These are phyloP conservation scores for Aspergillus sp. DNA, from an alignment of 2,329 filamentous ascomycete genomes.

Conservation along the genomic window DNA sequence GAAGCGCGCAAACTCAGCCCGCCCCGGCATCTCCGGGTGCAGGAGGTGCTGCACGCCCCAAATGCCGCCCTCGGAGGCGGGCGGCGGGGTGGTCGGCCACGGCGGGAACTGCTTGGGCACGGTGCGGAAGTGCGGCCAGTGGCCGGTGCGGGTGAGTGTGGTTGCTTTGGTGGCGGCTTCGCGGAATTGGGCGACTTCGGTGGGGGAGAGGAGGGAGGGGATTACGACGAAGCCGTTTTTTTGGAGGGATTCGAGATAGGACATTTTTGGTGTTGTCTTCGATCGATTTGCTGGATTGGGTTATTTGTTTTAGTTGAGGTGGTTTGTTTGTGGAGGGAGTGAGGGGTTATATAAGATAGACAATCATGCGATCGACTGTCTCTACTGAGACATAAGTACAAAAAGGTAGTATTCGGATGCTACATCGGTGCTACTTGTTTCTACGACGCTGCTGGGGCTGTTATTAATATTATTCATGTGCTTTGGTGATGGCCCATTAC, in stretches of 20 bases:
- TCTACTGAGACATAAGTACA: no score
- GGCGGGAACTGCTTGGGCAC: slow-evolving; percentile 89
- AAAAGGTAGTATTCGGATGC: no score
- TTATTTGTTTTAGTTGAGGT: neutral
- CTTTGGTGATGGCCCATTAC: no score
- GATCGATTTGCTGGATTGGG: neutral
- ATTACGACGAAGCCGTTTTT: slow-evolving; percentile 74
- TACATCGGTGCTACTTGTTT: no score
- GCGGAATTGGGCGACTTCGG: slow-evolving; percentile 59
- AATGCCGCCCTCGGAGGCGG: slow-evolving; percentile 59
- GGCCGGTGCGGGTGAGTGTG: slow-evolving; percentile 61
- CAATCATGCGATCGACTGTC: no score
- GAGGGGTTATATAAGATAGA: neutral
- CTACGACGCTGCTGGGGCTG: no score
- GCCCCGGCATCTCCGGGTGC: slow-evolving; percentile 66
- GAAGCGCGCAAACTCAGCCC: slow-evolving; percentile 59
- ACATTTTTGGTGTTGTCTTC: no score
- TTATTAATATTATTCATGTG: no score
- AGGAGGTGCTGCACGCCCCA: slow-evolving; percentile 88
- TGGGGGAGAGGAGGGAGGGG: slow-evolving; percentile 58
- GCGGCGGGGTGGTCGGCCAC: slow-evolving; percentile 61
- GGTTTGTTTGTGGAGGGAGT: neutral
- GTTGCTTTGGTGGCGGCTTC: slow-evolving; percentile 58
- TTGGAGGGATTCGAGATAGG: slow-evolving; percentile 56
- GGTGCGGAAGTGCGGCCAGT: slow-evolving; percentile 79